Conservation (phyloP, 202 grass and related monocot species). For the Schoenoplectus tabernaemontani region DNA sequence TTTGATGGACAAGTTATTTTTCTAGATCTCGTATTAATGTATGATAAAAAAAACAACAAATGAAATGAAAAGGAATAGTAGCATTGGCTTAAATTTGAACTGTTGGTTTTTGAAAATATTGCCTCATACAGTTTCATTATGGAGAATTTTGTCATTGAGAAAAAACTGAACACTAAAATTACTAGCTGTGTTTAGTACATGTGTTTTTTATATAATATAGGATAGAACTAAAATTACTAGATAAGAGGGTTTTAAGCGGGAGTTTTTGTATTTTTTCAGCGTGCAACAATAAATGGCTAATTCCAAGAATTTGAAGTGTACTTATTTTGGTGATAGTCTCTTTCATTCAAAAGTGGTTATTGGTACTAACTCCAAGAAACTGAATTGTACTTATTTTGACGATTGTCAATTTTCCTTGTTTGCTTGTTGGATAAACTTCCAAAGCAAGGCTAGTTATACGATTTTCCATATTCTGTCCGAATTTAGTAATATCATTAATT, state of each 20-base stretch:
- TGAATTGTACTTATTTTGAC: not conserved
- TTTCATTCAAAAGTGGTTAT: not conserved
- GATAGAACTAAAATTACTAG: too few relatives aligned
- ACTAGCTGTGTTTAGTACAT: too few relatives aligned
- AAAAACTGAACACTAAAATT: too few relatives aligned
- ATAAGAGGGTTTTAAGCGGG: not conserved
- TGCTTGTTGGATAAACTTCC: conserved; percentile 10
- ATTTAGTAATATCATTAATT: not conserved
- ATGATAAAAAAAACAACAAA: too few relatives aligned
- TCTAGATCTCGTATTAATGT: too few relatives aligned
- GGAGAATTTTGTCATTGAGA: too few relatives aligned
- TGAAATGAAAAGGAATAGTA: too few relatives aligned
- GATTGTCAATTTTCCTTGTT: not conserved
- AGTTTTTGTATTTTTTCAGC: not conserved
- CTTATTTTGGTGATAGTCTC: not conserved
- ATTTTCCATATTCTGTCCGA: not conserved
- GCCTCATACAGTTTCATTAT: too few relatives aligned
- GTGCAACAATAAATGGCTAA: not conserved
- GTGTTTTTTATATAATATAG: too few relatives aligned
- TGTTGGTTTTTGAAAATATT: too few relatives aligned
- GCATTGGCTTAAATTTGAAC: too few relatives aligned
- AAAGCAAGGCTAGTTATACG: conserved; percentile 13
- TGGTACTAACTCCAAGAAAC: not conserved
- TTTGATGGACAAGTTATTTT: too few relatives aligned
- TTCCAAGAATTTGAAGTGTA: not conserved